Percentiles rank a stretch among this genome's conserved stretches.
These are phyloP conservation scores for Aspergillus thermomutatus DNA, from an alignment of 2,329 filamentous ascomycete genomes.

Conservation along the genomic window DNA sequence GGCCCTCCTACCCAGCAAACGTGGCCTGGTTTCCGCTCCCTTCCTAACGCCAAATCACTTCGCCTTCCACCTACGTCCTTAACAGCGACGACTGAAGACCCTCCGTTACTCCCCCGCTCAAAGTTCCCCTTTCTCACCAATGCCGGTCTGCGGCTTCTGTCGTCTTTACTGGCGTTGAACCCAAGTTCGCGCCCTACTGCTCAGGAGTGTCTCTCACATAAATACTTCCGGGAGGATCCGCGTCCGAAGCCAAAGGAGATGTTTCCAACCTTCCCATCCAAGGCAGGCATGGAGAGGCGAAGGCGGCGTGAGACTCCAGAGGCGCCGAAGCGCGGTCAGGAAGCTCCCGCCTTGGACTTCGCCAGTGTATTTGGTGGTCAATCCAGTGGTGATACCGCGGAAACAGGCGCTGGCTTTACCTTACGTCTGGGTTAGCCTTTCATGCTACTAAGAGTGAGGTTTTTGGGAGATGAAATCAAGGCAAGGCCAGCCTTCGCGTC, in stretches of 20 bases:
- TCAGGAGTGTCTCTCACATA: slow-evolving; percentile 69
- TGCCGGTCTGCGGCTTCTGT: slow-evolving; percentile 68
- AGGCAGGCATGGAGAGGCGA: slow-evolving; percentile 84
- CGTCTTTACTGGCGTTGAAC: slow-evolving; percentile 68
- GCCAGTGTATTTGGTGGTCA: slow-evolving; percentile 68
- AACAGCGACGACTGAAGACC: slow-evolving; percentile 31
- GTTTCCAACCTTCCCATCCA: slow-evolving; percentile 96
- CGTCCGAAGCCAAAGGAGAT: slow-evolving; percentile 84
- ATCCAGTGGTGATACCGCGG: slow-evolving; percentile 62
- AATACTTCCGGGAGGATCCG: slow-evolving; percentile 86
- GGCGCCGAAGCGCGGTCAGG: slow-evolving; percentile 75
- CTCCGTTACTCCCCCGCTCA: slow-evolving; percentile 60
- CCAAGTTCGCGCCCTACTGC: slow-evolving; percentile 70
- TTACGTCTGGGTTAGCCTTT: slow-evolving; percentile 55
- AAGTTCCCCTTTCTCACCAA: slow-evolving; percentile 79
- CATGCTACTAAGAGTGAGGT: not conserved
- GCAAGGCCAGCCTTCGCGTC: not conserved
- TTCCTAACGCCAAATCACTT: slow-evolving; percentile 81
- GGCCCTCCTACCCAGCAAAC: slow-evolving; percentile 77
- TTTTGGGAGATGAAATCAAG: not conserved
- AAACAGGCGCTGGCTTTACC: slow-evolving; percentile 54
- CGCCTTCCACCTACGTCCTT: slow-evolving; percentile 56
- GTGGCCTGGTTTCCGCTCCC: slow-evolving; percentile 82
- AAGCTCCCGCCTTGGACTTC: slow-evolving; percentile 63
- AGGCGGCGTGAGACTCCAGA: slow-evolving; percentile 71